These are phyloP conservation scores for Fragilaria crotonensis DNA, from an alignment of 108 stramenopile species.

Conservation along the genomic window DNA sequence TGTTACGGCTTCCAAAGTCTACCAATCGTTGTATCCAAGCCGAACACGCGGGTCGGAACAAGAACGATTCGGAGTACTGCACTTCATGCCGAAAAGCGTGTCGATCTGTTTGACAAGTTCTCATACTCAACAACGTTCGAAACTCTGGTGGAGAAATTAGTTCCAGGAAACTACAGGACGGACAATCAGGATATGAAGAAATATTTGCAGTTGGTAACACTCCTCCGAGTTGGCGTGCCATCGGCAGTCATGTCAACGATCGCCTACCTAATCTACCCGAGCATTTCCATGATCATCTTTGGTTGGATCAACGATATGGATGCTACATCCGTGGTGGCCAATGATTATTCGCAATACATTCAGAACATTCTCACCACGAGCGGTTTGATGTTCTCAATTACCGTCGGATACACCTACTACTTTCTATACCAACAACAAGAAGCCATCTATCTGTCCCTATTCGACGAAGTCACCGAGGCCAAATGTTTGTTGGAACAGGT, in stretches of 20 bases:
- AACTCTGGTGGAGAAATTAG: neutral
- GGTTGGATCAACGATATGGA: slow-evolving; percentile 65
- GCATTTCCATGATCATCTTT: slow-evolving; percentile 40
- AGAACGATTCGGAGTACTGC: no score
- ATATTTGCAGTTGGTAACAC: slow-evolving; percentile 20
- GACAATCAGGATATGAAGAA: slow-evolving; percentile 1
- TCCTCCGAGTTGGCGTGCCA: slow-evolving; percentile 49
- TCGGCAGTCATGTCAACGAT: slow-evolving; percentile 36
- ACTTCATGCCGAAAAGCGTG: no score
- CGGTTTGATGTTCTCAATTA: slow-evolving; percentile 67
- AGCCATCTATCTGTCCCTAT: slow-evolving; percentile 71
- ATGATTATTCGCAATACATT: slow-evolving; percentile 79
- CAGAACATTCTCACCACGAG: slow-evolving; percentile 79
- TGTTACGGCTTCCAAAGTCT: no score
- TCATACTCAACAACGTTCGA: neutral
- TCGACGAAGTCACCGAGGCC: slow-evolving; percentile 78
- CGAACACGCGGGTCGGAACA: no score
- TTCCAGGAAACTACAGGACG: neutral
- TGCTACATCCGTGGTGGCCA: slow-evolving; percentile 67
- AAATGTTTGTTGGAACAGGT: slow-evolving; percentile 82
- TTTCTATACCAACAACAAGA: slow-evolving; percentile 88
- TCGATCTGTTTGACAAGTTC: no score
- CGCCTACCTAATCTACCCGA: slow-evolving; percentile 50
- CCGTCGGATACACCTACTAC: slow-evolving; percentile 85
- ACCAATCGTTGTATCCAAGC: no score